Evolutionary conservation across 2,329 filamentous ascomycete genomes (phyloP), one percentile per base, ranked within the genome.

Genomic region (Trichoderma pleuroti): DNA sequence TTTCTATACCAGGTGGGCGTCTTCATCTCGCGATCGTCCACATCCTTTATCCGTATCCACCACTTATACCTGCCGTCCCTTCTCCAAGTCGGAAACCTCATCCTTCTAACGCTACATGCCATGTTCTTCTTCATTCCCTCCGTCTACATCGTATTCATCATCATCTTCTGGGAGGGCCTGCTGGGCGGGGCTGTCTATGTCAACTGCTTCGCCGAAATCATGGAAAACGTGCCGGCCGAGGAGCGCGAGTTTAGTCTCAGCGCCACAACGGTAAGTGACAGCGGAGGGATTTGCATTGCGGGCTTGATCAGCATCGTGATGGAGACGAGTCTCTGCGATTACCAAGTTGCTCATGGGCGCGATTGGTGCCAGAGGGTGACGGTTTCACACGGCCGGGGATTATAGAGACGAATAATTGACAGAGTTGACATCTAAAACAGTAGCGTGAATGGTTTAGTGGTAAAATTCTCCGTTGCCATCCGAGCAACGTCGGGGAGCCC

Each of bases 1-100:
- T 94, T 97, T 70, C 91, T 98, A 72, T 98, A 99, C 81, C 95
- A 99, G 83, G 84, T 94, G 3, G 96, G 96, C 69, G 96, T 98
- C 73, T 98, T 98, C 82, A 88, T 98, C 75, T 97, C 95, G 0
- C 91, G 96, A 18, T 97, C 94, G 0, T 97, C 93, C 0, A 94
- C 93, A 1, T 93, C 95, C 0, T 97, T 97, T 79, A 79, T 97
- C 74, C 91, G 94, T 32, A 87, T 98, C 54, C 92, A 92, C 75
- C 84, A 89, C 62, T 86, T 98, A 2, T 98, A 98, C 78, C 75
- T 93, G 0, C 94, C 94, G 0, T 93, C 93, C 0, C 80, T 95
- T 11, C 86, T 99, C 0, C 96, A 98, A 80, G 83, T 96, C 3
- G 85, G 85, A 71, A 99, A 98, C 76, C 85, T 98, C 3, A 79